These are phyloP conservation scores for Lasiosphaeria miniovina DNA, from an alignment of 495 filamentous ascomycete genomes.

Conservation along the genomic window DNA sequence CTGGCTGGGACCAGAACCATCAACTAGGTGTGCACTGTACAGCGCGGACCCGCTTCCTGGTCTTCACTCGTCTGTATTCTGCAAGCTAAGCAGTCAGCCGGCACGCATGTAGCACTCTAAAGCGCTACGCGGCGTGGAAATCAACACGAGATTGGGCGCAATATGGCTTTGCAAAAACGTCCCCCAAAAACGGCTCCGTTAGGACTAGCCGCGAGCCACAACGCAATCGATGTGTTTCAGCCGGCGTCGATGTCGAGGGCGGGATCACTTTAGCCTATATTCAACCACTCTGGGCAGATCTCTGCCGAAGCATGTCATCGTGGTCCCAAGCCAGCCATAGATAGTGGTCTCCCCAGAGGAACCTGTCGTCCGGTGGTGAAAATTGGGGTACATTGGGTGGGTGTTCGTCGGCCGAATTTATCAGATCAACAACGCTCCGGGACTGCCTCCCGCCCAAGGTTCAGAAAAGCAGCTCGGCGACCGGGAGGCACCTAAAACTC, in stretches of 20 bases:
- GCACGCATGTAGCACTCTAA: background rate
- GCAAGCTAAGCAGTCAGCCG: background rate
- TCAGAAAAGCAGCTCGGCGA: too few relatives aligned
- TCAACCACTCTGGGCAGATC: slow-evolving; percentile 1
- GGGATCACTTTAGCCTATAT: slow-evolving; percentile 6
- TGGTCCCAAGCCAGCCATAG: background rate
- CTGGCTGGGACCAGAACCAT: too few relatives aligned
- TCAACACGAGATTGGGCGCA: slow-evolving; percentile 8
- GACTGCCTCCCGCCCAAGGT: too few relatives aligned
- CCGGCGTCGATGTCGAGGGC: background rate
- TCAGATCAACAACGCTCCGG: too few relatives aligned
- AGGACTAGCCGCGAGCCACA: background rate
- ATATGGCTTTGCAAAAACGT: background rate
- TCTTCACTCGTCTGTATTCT: too few relatives aligned
- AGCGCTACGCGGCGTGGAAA: background rate
- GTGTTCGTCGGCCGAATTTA: too few relatives aligned
- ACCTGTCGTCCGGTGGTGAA: background rate
- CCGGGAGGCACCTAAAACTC: too few relatives aligned
- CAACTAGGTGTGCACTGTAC: too few relatives aligned
- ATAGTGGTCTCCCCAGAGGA: background rate
- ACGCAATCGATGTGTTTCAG: slow-evolving; percentile 2
- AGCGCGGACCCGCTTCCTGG: too few relatives aligned
- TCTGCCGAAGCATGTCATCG: background rate
- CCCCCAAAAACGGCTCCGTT: background rate
- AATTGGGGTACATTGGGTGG: background rate